Base-by-base conservation (phyloP, 83 land plant species). In the Diphasiastrum complanatum region DNA sequence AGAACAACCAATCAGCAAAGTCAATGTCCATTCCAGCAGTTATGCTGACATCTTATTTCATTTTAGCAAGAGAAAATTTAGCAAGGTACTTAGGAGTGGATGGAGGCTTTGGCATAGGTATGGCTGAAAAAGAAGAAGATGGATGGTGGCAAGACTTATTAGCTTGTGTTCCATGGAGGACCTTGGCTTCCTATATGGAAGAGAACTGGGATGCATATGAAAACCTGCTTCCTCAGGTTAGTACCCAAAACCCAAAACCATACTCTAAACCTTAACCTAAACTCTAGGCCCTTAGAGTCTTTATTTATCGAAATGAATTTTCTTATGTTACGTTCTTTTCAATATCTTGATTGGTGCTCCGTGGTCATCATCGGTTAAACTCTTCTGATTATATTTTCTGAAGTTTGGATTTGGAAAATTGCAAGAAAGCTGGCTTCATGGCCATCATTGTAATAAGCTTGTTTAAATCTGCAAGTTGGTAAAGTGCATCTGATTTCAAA, bases 181-280 rank as follows among this genome's bases (percentile, higher is more conserved):
- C 46, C 11, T 38, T 70, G 26, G 24, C 53, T 45, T 18, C 50
- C 25, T 65, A 70, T 26, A 70, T 70, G 74, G 74, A 70, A 45
- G 58, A 30, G 60, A 48, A 43, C 60, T 70, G 69, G 74, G n/a
- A 30, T 27, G 58, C 67, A n/a, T 70, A 70, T 55, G 74, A 70
- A 36, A 35, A 63, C 38, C 46, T 70, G 28, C 60, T 70, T 5
- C 74, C 74, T 1, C 68, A 70, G 74, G 74, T 70, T 27, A 43
- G 51, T 25, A 20, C 2, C 27, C 27, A 38, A 50, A 57, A 18
- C 8, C 29, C 29, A 20, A 22, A 47, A 45, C 19, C 58, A 20
- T 62, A 5, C 38, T 65, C 43, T 56, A 32, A 55, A n/a, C 8
- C 5, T 8, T 16, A n/a, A 64, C 28, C 11, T 4, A 5, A 18